Evolutionary conservation across 2,329 filamentous ascomycete species (phyloP), one percentile per base, ranked within the genome.

Genomic region (Meredithiella fracta): DNA sequence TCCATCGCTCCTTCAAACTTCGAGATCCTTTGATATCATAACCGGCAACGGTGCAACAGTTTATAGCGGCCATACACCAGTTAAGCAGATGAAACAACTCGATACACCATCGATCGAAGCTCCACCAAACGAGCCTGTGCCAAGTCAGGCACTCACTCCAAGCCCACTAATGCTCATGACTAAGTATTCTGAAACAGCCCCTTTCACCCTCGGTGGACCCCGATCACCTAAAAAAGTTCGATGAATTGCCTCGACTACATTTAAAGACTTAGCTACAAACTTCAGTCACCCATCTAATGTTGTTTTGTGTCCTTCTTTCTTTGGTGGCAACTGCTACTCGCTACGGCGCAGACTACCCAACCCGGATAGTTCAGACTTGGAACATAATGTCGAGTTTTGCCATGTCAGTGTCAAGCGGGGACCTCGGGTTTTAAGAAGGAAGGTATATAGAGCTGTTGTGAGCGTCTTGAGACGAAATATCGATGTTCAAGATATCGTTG

Each of bases 361-460:
- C 22, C 44, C 34, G 26, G 53, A 56, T n/a, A 40, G 52, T 23
- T 40, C 37, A 2, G 51, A 44, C 44, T 61, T 64, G 14, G 53
- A 57, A 1, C 58, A 58, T 3, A 57, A 58, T 8, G 58, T 61
- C 5, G 55, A 57, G 3, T 70, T 73, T 55, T 59, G 59, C 17
- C 64, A 61, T 29, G 40, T 61, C 2, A 53, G 59, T 11, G 62
- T 60, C 22, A 63, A 63, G 11, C 55, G 57, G 1, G 62, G 73
- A 1, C 69, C 73, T 1, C 64, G 65, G 3, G 76, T 74, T 0
- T 71, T 69, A 31, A 69, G 72, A 44, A 61, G 70, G 1, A 74
- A 72, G 54, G 69, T 74, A 2, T 62, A 72, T 55, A 64, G 61
- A 3, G 62, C 65, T 0, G 68, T 77, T 60, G 72, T 67, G 59